Evolutionary conservation across 441 rosid species (phyloP).

Genomic region (Syzygium syzygioides): DNA sequence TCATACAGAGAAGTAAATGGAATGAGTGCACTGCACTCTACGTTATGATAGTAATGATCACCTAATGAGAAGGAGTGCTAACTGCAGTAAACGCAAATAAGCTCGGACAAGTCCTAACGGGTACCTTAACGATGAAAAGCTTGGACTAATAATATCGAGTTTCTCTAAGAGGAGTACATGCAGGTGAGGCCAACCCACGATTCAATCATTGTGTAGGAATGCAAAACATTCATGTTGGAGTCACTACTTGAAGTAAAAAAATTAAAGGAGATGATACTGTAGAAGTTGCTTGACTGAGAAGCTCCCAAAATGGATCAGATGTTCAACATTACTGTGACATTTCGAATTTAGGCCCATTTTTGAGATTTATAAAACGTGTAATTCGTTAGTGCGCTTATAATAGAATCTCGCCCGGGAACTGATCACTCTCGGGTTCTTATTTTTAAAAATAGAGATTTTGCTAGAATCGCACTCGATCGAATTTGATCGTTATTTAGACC

Average conservation of each 20-base stretch:
- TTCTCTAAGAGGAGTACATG: neutral
- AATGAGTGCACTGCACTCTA: neutral
- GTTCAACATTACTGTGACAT: too few species aligned
- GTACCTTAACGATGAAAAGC: neutral
- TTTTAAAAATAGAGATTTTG: too few species aligned
- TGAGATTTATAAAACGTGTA: too few species aligned
- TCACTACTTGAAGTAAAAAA: neutral
- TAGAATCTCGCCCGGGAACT: too few species aligned
- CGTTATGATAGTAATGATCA: neutral
- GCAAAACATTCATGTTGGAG: neutral
- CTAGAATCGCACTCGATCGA: too few species aligned
- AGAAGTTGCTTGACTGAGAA: neutral
- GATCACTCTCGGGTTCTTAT: too few species aligned
- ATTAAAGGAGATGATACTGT: neutral
- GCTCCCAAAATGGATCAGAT: neutral
- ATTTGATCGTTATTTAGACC: too few species aligned
- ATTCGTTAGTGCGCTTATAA: too few species aligned
- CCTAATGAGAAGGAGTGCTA: neutral
- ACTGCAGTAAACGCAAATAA: neutral
- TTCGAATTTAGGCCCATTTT: too few species aligned
- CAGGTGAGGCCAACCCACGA: neutral
- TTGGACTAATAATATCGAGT: neutral
- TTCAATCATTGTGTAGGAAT: neutral
- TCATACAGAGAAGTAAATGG: neutral
- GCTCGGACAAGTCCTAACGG: neutral